These are phyloP conservation scores for Botrytis pseudocinerea DNA, from an alignment of 2,329 filamentous ascomycete genomes.

Conservation along the genomic window DNA sequence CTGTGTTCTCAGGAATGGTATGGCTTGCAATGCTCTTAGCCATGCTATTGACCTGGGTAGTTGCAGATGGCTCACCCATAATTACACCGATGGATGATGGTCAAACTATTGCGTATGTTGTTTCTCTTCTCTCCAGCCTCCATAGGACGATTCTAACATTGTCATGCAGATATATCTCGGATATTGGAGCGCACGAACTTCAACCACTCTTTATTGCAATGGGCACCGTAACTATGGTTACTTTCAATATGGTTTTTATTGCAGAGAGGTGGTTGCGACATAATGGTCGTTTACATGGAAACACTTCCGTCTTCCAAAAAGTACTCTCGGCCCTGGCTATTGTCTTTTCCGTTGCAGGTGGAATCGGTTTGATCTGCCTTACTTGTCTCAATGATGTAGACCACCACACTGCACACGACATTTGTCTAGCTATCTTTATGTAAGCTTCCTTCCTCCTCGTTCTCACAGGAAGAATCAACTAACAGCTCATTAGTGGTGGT, in stretches of 20 bases:
- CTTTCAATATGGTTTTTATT: conserved; percentile 76
- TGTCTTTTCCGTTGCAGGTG: conserved; percentile 69
- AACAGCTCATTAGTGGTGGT: conserved; percentile 49
- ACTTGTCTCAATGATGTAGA: conserved; percentile 76
- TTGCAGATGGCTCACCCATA: conserved; percentile 49
- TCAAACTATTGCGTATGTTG: conserved; percentile 51
- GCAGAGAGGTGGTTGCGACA: conserved; percentile 84
- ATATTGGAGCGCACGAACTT: conserved; percentile 59
- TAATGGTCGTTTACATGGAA: conserved; percentile 71
- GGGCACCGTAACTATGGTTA: conserved; percentile 67
- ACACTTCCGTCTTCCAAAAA: conserved; percentile 63
- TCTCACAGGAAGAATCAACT: neutral
- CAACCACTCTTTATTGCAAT: conserved; percentile 78
- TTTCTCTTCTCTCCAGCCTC: conserved; percentile 48
- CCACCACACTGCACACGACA: conserved; percentile 66
- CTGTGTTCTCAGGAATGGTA: conserved; percentile 30
- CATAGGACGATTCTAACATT: conserved; percentile 33
- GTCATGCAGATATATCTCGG: conserved; percentile 65
- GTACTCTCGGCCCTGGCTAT: conserved; percentile 61
- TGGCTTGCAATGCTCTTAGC: conserved; percentile 34
- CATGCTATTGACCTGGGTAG: conserved; percentile 55
- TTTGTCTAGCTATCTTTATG: conserved; percentile 73
- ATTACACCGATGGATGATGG: conserved; percentile 59
- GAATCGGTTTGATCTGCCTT: conserved; percentile 75
- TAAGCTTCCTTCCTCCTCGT: neutral